These are phyloP conservation scores for Verticillium isaacii DNA, from an alignment of 2,329 filamentous ascomycete genomes.

Conservation along the genomic window DNA sequence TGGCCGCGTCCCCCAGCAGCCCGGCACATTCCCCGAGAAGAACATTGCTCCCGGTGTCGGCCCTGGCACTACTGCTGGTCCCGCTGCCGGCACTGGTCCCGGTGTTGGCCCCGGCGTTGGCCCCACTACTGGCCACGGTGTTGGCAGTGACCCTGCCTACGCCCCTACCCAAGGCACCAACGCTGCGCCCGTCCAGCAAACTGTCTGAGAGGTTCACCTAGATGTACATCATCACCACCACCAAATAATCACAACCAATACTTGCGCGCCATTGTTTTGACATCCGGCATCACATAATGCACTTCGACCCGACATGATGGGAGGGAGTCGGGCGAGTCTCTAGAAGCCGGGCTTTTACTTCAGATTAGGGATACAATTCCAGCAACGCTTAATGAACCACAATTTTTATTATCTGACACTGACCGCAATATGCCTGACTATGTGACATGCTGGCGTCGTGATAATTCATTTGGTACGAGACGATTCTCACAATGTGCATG, in stretches of 20 bases:
- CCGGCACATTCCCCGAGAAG: conserved; percentile 43
- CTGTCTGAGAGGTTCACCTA: background rate
- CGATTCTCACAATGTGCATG: too few relatives aligned
- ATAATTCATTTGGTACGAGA: background rate
- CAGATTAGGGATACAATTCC: background rate
- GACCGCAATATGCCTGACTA: background rate
- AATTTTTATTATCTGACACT: background rate
- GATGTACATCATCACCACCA: background rate
- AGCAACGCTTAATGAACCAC: background rate
- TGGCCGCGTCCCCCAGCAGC: conserved; percentile 38
- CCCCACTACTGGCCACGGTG: background rate
- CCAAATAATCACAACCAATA: background rate
- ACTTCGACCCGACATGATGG: background rate
- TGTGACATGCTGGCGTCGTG: background rate
- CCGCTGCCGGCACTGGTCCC: background rate
- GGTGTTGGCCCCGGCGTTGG: background rate
- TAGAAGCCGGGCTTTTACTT: background rate
- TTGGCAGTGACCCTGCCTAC: background rate
- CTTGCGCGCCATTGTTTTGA: background rate
- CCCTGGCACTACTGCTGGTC: background rate
- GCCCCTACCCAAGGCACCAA: background rate
- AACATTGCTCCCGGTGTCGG: conserved; percentile 16
- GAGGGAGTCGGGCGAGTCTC: background rate
- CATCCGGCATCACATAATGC: background rate
- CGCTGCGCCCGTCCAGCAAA: background rate